These are phyloP conservation scores for Daldinia vernicosa DNA, from an alignment of 495 filamentous ascomycete species.

Conservation along the genomic window DNA sequence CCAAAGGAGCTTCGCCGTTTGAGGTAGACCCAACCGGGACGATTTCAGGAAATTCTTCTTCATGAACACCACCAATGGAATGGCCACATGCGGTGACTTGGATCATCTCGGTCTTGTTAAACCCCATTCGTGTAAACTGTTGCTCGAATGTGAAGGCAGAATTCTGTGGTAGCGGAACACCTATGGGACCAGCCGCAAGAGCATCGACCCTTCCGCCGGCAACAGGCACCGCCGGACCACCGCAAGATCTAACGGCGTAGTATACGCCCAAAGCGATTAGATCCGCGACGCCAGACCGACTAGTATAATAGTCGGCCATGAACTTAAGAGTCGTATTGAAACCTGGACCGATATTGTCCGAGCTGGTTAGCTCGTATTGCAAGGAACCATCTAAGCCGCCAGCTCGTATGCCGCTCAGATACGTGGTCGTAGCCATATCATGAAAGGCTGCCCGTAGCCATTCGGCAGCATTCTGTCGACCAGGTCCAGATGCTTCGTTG, in stretches of 20 bases:
- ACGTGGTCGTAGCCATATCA: slow-evolving; percentile 66
- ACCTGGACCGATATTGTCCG: slow-evolving; percentile 67
- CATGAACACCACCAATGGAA: slow-evolving; percentile 69
- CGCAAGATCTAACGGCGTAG: slow-evolving; percentile 65
- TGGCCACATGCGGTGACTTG: slow-evolving; percentile 70
- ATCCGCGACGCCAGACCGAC: slow-evolving; percentile 61
- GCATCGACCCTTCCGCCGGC: slow-evolving; percentile 65
- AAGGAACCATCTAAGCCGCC: slow-evolving; percentile 70
- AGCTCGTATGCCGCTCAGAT: slow-evolving; percentile 46
- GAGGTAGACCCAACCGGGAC: slow-evolving; percentile 56
- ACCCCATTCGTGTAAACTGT: slow-evolving; percentile 68
- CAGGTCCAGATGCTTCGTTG: slow-evolving; percentile 62
- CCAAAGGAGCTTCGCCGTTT: slow-evolving; percentile 58
- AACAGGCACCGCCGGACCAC: slow-evolving; percentile 65
- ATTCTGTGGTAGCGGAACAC: slow-evolving; percentile 69
- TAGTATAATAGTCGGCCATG: slow-evolving; percentile 62
- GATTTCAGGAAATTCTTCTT: slow-evolving; percentile 62
- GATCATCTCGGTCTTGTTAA: slow-evolving; percentile 65
- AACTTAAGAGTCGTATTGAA: slow-evolving; percentile 65
- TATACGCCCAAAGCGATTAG: slow-evolving; percentile 68
- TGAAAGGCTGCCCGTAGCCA: slow-evolving; percentile 71
- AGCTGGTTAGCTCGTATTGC: slow-evolving; percentile 63
- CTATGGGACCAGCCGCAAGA: slow-evolving; percentile 55
- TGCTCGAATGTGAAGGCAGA: slow-evolving; percentile 58
- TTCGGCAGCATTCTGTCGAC: slow-evolving; percentile 66